Base-by-base conservation (phyloP, 345 rosid genomes). In the Draba incana region DNA sequence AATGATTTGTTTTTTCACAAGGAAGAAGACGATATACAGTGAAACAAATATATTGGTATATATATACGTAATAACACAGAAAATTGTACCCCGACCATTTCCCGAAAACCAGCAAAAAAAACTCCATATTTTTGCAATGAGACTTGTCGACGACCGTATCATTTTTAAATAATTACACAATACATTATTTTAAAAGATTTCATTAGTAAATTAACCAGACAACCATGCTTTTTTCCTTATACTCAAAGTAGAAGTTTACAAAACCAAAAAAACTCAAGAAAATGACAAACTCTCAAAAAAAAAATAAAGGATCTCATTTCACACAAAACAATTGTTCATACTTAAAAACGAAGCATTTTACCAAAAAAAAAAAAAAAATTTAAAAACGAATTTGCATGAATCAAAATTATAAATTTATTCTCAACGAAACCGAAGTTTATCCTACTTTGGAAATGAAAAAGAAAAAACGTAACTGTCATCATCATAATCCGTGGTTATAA, bases 91-190 rank as follows among this genome's bases (percentile, higher is more conserved):
- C 72, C 75, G 87, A 89, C 94, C 92, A 76, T 68, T 78, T 81
- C 92, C 96, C 66, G 55, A 81, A 86, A 80, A 76, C 76, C 84
- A 72, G 92, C 85, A 75, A 79, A 80, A 80, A 67, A 48, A 75
- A 62, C 23, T 70, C 16, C 49, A 44, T 53, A 59, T 37, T 25
- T 61, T 58, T 68, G 67, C 67, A 75, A 59, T 67, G 52, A 43
- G 62, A 68, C 62, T 60, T 61, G 76, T 65, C 80, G 80, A 81
- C 68, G 85, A 83, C 81, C 85, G 82, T 85, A 81, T 81, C 63
- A 67, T 52, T 74, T 64, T 52, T 67, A 67, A 60, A 67, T 67
- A 67, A 28, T 66, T 66, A 50, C 57, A 51, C 38, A 60, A 31
- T 45, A 45, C 72, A 66, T 51, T 66, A 59, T 44, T 52, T 51